Percentiles rank a stretch among this genome's conserved stretches.
Conservation (phyloP, 1,139 yeast genomes). For the Meyerozyma carpophila region DNA sequence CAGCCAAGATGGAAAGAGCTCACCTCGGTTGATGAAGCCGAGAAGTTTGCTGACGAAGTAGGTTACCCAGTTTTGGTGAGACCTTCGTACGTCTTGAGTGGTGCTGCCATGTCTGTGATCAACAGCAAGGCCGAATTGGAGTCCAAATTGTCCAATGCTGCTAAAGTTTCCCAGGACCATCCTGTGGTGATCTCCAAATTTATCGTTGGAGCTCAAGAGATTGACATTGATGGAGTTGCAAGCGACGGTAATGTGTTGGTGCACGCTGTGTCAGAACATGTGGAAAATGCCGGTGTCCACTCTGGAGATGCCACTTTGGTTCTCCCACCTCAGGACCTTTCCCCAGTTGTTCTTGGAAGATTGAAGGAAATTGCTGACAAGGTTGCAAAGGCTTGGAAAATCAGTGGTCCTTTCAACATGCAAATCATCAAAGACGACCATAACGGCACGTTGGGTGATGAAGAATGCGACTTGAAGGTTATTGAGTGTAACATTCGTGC, state of each 20-base stretch:
- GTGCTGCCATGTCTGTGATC: slow-evolving; percentile 98
- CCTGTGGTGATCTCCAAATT: slow-evolving; percentile 97
- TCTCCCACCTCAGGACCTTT: slow-evolving; percentile 79
- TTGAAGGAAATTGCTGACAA: slow-evolving; percentile 80
- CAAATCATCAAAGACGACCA: slow-evolving; percentile 77
- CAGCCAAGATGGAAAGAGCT: slow-evolving; percentile 98
- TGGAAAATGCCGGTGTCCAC: slow-evolving; percentile 98
- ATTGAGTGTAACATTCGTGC: slow-evolving; percentile 99
- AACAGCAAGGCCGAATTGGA: slow-evolving; percentile 73
- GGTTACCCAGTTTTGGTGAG: slow-evolving; percentile 96
- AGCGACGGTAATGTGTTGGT: slow-evolving; percentile 79
- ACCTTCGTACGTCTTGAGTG: slow-evolving; percentile 94
- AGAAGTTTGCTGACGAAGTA: slow-evolving; percentile 75
- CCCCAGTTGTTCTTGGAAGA: slow-evolving; percentile 54
- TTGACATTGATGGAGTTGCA: slow-evolving; percentile 97
- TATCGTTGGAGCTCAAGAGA: slow-evolving; percentile 93
- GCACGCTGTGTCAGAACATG: slow-evolving; percentile 96
- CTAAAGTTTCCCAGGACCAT: slow-evolving; percentile 89
- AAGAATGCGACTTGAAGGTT: slow-evolving; percentile 70
- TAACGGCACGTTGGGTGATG: slow-evolving; percentile 38
- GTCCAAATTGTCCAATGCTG: slow-evolving; percentile 75
- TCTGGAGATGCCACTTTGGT: slow-evolving; percentile 97
- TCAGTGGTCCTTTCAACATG: slow-evolving; percentile 98
- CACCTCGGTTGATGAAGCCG: slow-evolving; percentile 81
- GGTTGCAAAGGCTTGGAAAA: slow-evolving; percentile 91